Evolutionary conservation across 1,139 yeast species (phyloP).

Genomic region (Kazachstania sp.): DNA sequence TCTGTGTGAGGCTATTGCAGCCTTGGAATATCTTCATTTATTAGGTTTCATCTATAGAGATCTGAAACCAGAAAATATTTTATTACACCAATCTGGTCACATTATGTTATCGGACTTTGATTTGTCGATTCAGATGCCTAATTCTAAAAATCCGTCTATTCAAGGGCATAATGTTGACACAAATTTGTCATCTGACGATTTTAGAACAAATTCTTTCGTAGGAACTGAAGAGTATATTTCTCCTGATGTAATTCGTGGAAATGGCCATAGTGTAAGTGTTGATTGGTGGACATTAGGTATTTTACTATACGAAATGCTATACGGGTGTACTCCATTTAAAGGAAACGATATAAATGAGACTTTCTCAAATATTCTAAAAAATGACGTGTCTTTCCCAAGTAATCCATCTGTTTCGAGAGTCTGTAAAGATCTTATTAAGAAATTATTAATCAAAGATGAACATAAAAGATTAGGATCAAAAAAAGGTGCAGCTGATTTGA

Average conservation of each 20-base stretch:
- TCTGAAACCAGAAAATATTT: slow-evolving; percentile 87
- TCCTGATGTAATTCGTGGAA: slow-evolving; percentile 93
- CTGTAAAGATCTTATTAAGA: slow-evolving; percentile 73
- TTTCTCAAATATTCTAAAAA: slow-evolving; percentile 75
- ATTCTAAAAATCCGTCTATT: slow-evolving; percentile 44
- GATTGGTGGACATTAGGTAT: slow-evolving; percentile 99
- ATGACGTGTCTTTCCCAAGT: slow-evolving; percentile 63
- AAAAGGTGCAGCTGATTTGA: slow-evolving; percentile 90
- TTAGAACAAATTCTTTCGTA: slow-evolving; percentile 92
- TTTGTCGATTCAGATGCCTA: slow-evolving; percentile 79
- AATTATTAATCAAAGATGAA: slow-evolving; percentile 81
- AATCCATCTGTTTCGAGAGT: slow-evolving; percentile 53
- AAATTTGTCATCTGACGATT: slow-evolving; percentile 89
- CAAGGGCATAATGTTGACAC: slow-evolving; percentile 49
- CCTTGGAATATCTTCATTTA: slow-evolving; percentile 85
- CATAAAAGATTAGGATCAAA: slow-evolving; percentile 79
- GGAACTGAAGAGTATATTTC: slow-evolving; percentile 98
- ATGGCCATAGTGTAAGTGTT: slow-evolving; percentile 95
- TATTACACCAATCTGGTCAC: slow-evolving; percentile 94
- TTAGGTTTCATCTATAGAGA: slow-evolving; percentile 97
- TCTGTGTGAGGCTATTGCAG: slow-evolving; percentile 99
- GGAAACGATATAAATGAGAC: slow-evolving; percentile 84
- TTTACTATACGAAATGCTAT: slow-evolving; percentile 83
- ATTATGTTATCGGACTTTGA: slow-evolving; percentile 97
- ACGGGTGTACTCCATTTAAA: slow-evolving; percentile 93